Base-by-base conservation (phyloP, 2,329 filamentous ascomycete genomes). In the Didymella segeticola region DNA sequence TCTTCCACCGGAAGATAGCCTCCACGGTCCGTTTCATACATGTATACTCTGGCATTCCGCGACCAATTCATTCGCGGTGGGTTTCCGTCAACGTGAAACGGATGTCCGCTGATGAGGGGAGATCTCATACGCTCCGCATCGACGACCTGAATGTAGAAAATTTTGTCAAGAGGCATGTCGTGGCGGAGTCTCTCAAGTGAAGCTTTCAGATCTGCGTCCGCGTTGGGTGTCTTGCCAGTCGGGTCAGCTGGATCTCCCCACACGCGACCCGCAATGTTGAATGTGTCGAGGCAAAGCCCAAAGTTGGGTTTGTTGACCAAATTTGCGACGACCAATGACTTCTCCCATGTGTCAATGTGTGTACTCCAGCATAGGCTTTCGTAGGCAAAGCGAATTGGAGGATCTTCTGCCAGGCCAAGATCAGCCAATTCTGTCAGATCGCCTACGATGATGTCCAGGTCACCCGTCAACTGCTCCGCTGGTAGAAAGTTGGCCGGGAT, bases 141-240 rank as follows among this genome's bases (percentile, higher is more conserved):
- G n/a, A 45, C 42, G 15, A 45, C 41, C 25, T 52, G 48, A 22
- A 52, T 52, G 31, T 52, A 52, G 33, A 52, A 52, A 12, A 52
- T 26, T 27, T 52, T 52, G 5, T 52, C 43, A 14, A 45, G 29
- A 5, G 43, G 39, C 15, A 46, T 36, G 6, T 52, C 31, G 27
- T 36, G 33, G 12, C 41, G 41, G 27, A 52, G 15, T 11, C 20
- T 26, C 33, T 33, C 25, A 15, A 52, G 41, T 11, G 48, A 52
- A 15, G 34, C 23, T 23, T 46, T 46, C 23, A 52, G 23, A 5
- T 52, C 48, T n/a, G 25, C 41, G 25, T 52, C 48, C 22, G 48
- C 48, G 19, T 52, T 52, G 19, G 48, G 19, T 12, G 31, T 52
- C 25, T 45, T 52, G 41, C 48, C 48, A n/a, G 41, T 36, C n/a